A percentile compares a stretch with the other conserved stretches of the same genome.
Conservation (phyloP, 345 rosid species). For the Brassica cretica region DNA sequence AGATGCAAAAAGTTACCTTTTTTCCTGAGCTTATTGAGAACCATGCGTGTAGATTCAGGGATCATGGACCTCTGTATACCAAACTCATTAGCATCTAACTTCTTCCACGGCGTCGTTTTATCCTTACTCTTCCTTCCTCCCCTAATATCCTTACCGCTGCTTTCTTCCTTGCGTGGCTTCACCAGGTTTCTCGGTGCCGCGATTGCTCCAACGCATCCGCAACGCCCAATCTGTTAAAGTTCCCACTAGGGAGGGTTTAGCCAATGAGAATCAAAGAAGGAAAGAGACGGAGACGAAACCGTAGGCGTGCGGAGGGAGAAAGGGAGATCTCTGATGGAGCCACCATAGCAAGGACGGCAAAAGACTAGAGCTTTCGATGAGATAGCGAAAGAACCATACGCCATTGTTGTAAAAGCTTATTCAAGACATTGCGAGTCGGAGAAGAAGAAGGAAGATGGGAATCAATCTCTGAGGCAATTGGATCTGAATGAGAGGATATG, state of each 20-base stretch:
- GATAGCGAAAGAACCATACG: conserved; percentile 23
- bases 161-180: conserved; percentile 37
- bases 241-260: background rate
- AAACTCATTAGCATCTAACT: conserved; percentile 54
- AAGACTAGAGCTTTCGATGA: conserved; percentile 40
- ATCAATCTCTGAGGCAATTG: background rate
- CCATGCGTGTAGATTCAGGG: conserved; percentile 55
- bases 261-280: background rate
- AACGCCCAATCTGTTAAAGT: conserved; percentile 33
- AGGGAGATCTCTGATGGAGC: conserved; percentile 40
- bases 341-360: conserved; percentile 38
- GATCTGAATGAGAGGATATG: conserved; percentile 2
- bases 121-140: conserved; percentile 32
- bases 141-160: conserved; percentile 23
- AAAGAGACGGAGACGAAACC: conserved; percentile 29
- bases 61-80: conserved; percentile 64
- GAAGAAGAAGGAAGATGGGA: conserved; percentile 21
- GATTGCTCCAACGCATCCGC: conserved; percentile 38
- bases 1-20: conserved; percentile 40
- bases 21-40: conserved; percentile 56
- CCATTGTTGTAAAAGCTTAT: conserved; percentile 34
- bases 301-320: conserved; percentile 38
- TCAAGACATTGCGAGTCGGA: conserved; percentile 25
- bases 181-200: conserved; percentile 33
- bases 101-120: conserved; percentile 45